These are phyloP conservation scores for Globisporangium splendens DNA, from an alignment of 352 stramenopile genomes.

Conservation along the genomic window DNA sequence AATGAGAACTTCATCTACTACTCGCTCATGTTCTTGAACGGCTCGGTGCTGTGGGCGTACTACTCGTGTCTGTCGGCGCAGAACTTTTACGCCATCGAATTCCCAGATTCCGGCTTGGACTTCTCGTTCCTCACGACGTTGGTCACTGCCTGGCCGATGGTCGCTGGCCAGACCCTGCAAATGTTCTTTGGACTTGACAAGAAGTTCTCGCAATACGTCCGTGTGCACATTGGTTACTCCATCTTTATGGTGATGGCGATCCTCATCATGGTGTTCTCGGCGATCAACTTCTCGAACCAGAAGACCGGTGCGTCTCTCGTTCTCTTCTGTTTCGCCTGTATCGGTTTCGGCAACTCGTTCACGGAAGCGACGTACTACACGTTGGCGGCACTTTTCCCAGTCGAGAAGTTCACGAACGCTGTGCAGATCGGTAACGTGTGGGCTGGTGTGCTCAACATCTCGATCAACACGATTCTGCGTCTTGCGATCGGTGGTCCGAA, in stretches of 20 bases:
- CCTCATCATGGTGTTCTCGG: constrained; percentile 64
- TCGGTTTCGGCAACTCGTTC: constrained; percentile 55
- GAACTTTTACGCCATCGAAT: constrained; percentile 53
- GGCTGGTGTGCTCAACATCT: constrained; percentile 53
- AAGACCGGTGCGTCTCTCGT: constrained; percentile 48
- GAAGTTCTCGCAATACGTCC: constrained; percentile 33
- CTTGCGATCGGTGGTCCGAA: constrained; percentile 40
- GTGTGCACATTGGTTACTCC: constrained; percentile 44
- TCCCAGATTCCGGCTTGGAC: constrained; percentile 41
- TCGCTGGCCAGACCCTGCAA: constrained; percentile 45
- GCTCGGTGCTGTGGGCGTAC: constrained; percentile 67
- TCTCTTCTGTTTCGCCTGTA: constrained; percentile 46
- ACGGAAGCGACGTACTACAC: constrained; percentile 60
- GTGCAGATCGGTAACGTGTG: constrained; percentile 63
- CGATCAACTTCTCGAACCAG: constrained; percentile 39
- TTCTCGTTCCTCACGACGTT: constrained; percentile 73
- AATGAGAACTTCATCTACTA: constrained; percentile 56
- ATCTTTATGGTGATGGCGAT: constrained; percentile 54
- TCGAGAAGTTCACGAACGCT: constrained; percentile 64
- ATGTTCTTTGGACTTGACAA: constrained; percentile 61
- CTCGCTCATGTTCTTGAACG: constrained; percentile 68
- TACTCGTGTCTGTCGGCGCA: constrained; percentile 72
- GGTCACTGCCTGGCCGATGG: constrained; percentile 54
- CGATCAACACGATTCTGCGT: constrained; percentile 48
- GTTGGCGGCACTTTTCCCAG: constrained; percentile 52